Evolutionary conservation across 73 alveolate genomes (phyloP).

Genomic region (Stentor coeruleus): DNA sequence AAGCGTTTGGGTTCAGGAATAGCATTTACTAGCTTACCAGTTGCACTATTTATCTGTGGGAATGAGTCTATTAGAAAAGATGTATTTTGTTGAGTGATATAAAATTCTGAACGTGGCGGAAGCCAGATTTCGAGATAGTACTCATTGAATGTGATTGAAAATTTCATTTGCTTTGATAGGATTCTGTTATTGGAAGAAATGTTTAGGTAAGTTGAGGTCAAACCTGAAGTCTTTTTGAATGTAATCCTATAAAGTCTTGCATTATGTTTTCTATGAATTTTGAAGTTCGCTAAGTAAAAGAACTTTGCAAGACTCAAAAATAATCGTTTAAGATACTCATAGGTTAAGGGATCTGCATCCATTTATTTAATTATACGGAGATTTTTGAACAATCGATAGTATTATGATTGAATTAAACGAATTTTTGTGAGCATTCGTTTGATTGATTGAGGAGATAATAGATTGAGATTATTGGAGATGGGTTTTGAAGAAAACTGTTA

Average conservation of each 20-base stretch:
- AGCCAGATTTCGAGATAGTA: constrained; percentile 13
- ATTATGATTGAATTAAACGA: too few species aligned
- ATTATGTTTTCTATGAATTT: background rate
- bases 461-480: too few species aligned
- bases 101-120: background rate
- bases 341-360: background rate
- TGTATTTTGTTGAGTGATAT: background rate
- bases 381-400: too few species aligned
- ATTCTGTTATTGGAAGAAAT: background rate
- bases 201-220: background rate
- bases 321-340: too few species aligned
- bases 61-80: background rate
- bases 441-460: too few species aligned
- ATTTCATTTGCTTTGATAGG: background rate
- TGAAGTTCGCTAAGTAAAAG: background rate
- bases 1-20: background rate
- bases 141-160: background rate
- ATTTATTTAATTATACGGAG: too few species aligned
- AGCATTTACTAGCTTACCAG: background rate
- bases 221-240: background rate
- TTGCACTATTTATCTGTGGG: background rate
- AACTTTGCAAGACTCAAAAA: background rate
- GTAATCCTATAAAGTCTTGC: background rate
- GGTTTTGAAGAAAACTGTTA: too few species aligned
- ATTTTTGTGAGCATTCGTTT: too few species aligned